These are phyloP conservation scores for Cordyceps militaris DNA, from an alignment of 2,329 filamentous ascomycete genomes.

Conservation along the genomic window DNA sequence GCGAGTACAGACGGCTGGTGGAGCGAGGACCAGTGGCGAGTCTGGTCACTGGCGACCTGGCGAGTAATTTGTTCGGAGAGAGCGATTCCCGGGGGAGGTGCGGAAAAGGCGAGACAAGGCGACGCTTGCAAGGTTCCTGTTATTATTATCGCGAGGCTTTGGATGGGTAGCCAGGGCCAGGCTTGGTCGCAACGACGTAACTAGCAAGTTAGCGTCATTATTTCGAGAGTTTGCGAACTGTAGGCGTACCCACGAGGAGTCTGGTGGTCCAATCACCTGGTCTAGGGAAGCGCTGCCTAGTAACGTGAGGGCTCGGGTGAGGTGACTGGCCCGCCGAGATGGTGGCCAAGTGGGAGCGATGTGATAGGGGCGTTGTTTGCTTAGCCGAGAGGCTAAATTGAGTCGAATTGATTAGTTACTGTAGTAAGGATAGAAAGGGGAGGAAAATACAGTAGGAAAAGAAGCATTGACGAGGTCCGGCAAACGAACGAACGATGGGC, in stretches of 20 bases:
- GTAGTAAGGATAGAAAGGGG: not conserved
- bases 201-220: not conserved
- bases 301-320: not conserved
- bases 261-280: not conserved
- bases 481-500: not conserved
- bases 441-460: not conserved
- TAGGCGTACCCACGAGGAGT: not conserved
- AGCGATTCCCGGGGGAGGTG: not conserved
- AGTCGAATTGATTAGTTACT: not conserved
- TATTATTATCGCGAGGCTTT: not conserved
- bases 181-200: not conserved
- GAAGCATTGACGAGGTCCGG: not conserved
- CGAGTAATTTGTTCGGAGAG: not conserved
- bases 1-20: not conserved
- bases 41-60: not conserved
- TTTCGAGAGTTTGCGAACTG: not conserved
- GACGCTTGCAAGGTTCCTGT: not conserved
- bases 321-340: not conserved
- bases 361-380: not conserved
- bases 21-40: conserved; percentile 2
- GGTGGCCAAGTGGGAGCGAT: not conserved
- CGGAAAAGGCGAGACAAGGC: not conserved
- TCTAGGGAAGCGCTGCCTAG: not conserved
- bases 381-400: not conserved
- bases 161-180: not conserved